These are phyloP conservation scores for Diatrype stigma DNA, from an alignment of 2,329 filamentous ascomycete genomes.

Conservation along the genomic window DNA sequence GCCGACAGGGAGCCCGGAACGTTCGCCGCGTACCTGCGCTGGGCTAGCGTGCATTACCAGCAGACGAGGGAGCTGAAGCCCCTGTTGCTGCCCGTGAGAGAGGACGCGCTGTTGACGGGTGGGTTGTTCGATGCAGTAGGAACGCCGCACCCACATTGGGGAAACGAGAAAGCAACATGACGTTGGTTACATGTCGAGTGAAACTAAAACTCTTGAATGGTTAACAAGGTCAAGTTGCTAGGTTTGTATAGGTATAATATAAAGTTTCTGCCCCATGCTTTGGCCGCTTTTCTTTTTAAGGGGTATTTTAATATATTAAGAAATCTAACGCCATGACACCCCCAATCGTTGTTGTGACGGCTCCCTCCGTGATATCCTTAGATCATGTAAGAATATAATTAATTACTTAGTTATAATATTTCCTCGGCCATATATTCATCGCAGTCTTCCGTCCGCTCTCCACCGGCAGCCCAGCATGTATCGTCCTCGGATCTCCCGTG, in stretches of 20 bases:
- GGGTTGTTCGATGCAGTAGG: neutral
- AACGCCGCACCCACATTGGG: neutral
- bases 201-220: no score
- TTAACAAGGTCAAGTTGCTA: no score
- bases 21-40: slow-evolving; percentile 28
- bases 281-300: no score
- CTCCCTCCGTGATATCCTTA: no score
- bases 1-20: slow-evolving; percentile 25
- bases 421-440: slow-evolving; percentile 42
- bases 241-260: no score
- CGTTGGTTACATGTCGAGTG: no score
- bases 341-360: no score
- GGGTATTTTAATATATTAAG: no score
- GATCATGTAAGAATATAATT: no score
- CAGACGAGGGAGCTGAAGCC: slow-evolving; percentile 20
- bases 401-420: slow-evolving; percentile 14
- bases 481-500: slow-evolving; percentile 35
- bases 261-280: no score
- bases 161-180: neutral
- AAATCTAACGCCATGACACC: no score
- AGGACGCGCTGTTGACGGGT: neutral
- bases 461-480: slow-evolving; percentile 40
- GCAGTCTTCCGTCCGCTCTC: slow-evolving; percentile 38
- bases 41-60: slow-evolving; percentile 26
- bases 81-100: neutral